Percentiles rank a stretch among this genome's conserved stretches.
Evolutionary conservation across 2,329 filamentous ascomycete species (phyloP).

Genomic region (Talaromyces sp.): DNA sequence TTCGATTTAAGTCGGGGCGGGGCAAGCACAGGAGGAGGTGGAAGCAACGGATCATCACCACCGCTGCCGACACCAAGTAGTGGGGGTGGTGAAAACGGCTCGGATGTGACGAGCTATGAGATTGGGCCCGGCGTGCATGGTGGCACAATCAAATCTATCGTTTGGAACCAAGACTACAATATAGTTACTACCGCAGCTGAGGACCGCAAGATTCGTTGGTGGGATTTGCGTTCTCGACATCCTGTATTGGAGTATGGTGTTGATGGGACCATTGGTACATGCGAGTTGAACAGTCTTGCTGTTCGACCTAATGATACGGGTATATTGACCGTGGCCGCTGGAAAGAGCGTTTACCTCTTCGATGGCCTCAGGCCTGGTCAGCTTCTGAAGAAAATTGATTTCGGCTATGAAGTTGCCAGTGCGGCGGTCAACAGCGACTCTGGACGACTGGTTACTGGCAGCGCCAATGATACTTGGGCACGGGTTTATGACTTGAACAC

Average conservation of each 20-base stretch:
- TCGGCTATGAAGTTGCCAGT: conserved; percentile 84
- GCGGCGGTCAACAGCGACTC: conserved; percentile 83
- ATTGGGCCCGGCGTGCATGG: conserved; percentile 83
- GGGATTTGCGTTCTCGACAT: conserved; percentile 77
- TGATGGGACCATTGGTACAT: conserved; percentile 85
- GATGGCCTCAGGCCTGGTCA: conserved; percentile 70
- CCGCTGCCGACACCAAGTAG: conserved; percentile 36
- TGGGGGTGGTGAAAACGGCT: conserved; percentile 23
- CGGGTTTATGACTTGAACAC: conserved; percentile 88
- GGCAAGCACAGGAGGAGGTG: conserved; percentile 22
- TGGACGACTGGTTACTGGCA: conserved; percentile 84
- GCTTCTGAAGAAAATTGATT: conserved; percentile 75
- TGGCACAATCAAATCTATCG: conserved; percentile 91
- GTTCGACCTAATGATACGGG: conserved; percentile 64
- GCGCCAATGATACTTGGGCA: conserved; percentile 94
- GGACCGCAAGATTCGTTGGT: conserved; percentile 92
- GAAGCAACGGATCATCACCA: conserved; percentile 42
- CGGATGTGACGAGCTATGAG: conserved; percentile 70
- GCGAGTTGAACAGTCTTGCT: conserved; percentile 78
- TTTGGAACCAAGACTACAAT: conserved; percentile 88
- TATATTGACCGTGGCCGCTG: conserved; percentile 87
- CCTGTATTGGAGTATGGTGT: conserved; percentile 77
- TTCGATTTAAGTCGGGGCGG: conserved; percentile 72
- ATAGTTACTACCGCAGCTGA: conserved; percentile 86
- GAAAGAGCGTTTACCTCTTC: conserved; percentile 92